These are phyloP conservation scores for Borealophlyctis nickersoniae DNA, from an alignment of 192 early-diverging fungal species.

Conservation along the genomic window DNA sequence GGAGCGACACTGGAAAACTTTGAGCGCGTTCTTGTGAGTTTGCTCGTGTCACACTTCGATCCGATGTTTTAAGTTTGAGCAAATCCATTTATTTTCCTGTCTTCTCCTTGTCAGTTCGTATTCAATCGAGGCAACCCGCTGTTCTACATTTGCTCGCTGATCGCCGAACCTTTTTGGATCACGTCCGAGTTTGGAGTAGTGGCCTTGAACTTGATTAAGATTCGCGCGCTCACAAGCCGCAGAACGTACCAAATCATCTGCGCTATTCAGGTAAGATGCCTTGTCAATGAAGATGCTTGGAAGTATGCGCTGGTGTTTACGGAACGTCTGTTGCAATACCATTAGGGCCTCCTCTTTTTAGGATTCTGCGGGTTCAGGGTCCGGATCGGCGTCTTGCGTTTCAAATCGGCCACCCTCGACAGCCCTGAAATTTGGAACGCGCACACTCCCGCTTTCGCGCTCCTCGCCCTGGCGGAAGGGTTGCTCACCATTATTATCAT, in stretches of 20 bases:
- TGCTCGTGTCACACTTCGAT: not conserved
- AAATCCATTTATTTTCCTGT: not conserved
- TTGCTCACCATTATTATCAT: not conserved
- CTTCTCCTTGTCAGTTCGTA: not conserved
- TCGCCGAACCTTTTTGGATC: constrained; percentile 2
- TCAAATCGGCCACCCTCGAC: not conserved
- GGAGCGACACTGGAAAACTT: not conserved
- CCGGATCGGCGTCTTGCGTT: not conserved
- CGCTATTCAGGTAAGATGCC: not conserved
- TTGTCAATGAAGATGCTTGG: too few species aligned
- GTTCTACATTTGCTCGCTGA: not conserved
- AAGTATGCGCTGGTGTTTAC: too few species aligned
- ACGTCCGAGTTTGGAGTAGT: constrained; percentile 6
- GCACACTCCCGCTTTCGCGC: not conserved
- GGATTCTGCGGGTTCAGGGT: constrained; percentile 1
- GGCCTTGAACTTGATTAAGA: not conserved
- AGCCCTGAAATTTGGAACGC: not conserved
- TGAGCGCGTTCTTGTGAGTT: not conserved
- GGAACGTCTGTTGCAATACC: not conserved
- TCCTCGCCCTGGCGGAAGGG: not conserved
- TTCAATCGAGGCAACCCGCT: not conserved
- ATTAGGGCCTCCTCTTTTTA: not conserved
- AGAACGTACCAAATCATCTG: not conserved
- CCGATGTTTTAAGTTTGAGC: too few species aligned
- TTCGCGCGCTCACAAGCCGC: not conserved